These are phyloP conservation scores for Cryptococcus wingfieldii DNA, from an alignment of 1,284 basidiomycete species.

Conservation along the genomic window DNA sequence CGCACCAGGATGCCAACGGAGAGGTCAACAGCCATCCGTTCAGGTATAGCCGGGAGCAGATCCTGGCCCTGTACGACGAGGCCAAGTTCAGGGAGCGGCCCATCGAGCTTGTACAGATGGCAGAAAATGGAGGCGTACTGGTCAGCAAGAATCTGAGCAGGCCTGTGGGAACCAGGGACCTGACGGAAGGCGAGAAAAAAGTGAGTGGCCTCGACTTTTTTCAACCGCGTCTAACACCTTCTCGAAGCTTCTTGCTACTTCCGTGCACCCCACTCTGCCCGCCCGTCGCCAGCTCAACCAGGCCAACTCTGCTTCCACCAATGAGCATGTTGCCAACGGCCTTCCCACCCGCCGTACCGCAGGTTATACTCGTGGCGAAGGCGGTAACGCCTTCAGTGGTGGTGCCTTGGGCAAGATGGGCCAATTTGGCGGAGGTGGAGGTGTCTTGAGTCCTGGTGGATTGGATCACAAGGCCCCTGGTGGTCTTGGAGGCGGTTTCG, in stretches of 20 bases:
- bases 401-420: slow-evolving; percentile 27
- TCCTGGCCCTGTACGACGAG: slow-evolving; percentile 78
- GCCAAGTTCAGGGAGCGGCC: slow-evolving; percentile 68
- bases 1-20: slow-evolving; percentile 49
- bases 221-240: neutral
- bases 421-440: slow-evolving; percentile 27
- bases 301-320: slow-evolving; percentile 5
- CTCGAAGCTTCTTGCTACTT: slow-evolving; percentile 33
- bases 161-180: slow-evolving; percentile 71
- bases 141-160: slow-evolving; percentile 68
- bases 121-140: slow-evolving; percentile 74
- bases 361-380: slow-evolving; percentile 16
- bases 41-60: slow-evolving; percentile 77
- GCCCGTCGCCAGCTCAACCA: slow-evolving; percentile 22
- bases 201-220: slow-evolving; percentile 50
- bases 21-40: slow-evolving; percentile 57
- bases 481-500: slow-evolving; percentile 41
- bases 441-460: slow-evolving; percentile 18
- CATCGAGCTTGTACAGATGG: slow-evolving; percentile 60
- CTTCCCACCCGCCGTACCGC: slow-evolving; percentile 17
- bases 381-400: slow-evolving; percentile 31
- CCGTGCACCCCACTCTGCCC: slow-evolving; percentile 36
- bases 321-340: slow-evolving; percentile 12
- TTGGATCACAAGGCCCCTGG: slow-evolving; percentile 28
- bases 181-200: slow-evolving; percentile 81